phyloP scores from a whole-genome alignment of 2,329 filamentous ascomycete genomes.

The Colletotrichum melonis region DNA sequence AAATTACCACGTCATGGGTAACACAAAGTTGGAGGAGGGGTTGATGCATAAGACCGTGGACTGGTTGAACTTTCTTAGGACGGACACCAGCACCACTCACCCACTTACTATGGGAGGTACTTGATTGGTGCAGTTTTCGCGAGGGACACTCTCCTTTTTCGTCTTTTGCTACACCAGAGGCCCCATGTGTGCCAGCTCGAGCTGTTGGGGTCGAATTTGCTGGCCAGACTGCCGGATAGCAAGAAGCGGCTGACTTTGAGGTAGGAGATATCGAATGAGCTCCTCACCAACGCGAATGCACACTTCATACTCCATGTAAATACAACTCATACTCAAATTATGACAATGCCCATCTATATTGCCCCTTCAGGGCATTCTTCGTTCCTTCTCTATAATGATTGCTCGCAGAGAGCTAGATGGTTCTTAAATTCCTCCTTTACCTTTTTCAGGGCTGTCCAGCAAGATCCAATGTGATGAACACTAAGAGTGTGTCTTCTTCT shows the following conservation, averaged over 20 bases:
- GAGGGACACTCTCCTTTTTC: too few species aligned
- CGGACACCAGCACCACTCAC: too few species aligned
- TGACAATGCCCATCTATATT: not conserved
- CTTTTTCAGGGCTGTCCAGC: not conserved
- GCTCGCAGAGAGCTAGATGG: not conserved
- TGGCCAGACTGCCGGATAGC: too few species aligned
- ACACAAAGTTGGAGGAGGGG: not conserved
- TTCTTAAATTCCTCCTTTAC: not conserved
- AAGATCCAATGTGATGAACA: not conserved
- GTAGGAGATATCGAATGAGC: too few species aligned
- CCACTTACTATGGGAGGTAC: too few species aligned
- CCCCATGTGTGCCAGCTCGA: too few species aligned
- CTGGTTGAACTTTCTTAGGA: too few species aligned
- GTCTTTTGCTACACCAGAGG: too few species aligned
- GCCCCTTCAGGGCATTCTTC: not conserved
- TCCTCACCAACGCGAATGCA: not conserved
- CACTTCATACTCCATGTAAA: not conserved
- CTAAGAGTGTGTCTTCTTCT: constrained; percentile 28
- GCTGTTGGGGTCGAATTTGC: too few species aligned
- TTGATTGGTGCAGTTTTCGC: too few species aligned
- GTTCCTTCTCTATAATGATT: not conserved
- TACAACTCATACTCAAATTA: not conserved
- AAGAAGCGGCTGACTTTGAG: too few species aligned
- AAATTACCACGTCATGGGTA: not conserved
- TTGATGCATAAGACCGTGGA: not conserved